phyloP scores from a whole-genome alignment of 75 land plant genomes.

The Pseudotsuga menziesii region DNA sequence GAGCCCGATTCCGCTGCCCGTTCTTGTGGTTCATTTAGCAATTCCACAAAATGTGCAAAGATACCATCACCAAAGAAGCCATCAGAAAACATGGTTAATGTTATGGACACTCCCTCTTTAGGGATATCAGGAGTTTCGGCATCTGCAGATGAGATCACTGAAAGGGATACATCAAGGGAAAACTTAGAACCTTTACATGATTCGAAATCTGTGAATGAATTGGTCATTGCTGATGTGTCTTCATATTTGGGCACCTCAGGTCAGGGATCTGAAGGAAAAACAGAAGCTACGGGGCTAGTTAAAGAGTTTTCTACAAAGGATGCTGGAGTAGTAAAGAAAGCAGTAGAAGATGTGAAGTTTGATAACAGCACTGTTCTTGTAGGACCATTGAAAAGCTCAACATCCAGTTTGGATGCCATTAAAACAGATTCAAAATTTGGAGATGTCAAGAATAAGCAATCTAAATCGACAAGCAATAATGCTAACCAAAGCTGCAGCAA shows the following conservation, averaged over 20 bases:
- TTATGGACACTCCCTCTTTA: neutral
- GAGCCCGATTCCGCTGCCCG: neutral
- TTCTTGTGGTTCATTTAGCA: neutral
- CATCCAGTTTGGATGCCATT: neutral
- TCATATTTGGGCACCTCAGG: neutral
- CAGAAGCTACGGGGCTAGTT: neutral
- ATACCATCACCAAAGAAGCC: neutral
- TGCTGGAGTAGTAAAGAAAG: neutral
- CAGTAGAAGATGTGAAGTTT: neutral
- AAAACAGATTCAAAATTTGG: neutral
- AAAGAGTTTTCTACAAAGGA: neutral
- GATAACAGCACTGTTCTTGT: neutral
- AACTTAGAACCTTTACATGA: neutral
- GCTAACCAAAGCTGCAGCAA: neutral
- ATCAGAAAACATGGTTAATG: neutral
- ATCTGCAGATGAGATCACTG: neutral
- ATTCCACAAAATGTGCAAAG: neutral
- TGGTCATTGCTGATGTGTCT: neutral
- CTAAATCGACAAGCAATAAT: neutral
- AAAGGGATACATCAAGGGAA: neutral
- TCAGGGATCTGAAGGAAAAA: neutral
- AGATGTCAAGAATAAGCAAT: neutral
- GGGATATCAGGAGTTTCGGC: neutral
- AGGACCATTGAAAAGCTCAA: neutral
- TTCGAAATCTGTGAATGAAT: neutral